Base-by-base conservation (phyloP, 139 green algal species). In the Mesotaenium endlicherianum region DNA sequence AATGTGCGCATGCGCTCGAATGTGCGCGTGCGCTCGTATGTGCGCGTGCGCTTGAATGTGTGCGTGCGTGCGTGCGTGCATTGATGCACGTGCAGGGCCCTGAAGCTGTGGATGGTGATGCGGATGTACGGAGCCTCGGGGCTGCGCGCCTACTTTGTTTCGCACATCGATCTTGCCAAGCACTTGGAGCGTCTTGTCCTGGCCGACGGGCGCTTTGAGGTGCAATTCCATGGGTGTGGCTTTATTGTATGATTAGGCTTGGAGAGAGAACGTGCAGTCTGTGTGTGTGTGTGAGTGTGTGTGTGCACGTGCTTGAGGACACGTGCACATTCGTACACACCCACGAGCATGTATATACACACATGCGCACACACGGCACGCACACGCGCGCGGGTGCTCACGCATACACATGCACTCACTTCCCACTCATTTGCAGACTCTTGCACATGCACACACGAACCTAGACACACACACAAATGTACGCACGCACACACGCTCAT, bases 31-130 rank as follows among this genome's bases (percentile, higher is more conserved):
- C 47, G 47, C 11, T 8, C 47, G 47, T 57, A 11, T 57, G 47
- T 57, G 47, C 8, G 47, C 11, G 47, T 57, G 47, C 11, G 47
- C 11, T 8, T 57, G 47, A 26, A 11, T 57, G 47, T 57, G 47
- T 57, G 47, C 8, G 47, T 57, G 47, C 11, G 47, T 57, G 47
- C 8, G 47, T 57, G 47, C 11, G 47, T 57, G 8, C 8, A 8
- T n/a, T n/a, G n/a, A n/a, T n/a, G n/a, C n/a, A n/a, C 50, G 20
- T 87, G 85, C 91, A 91, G 93, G 70, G 77, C 93, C 0, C 87
- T 97, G 36, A 97, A 97, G 91, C 90, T 97, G 59, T 97, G 92
- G 90, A 93, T 96, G 53, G 90, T 97, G 75, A 76, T 97, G 87
- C 93, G 93, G 49, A 91, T 91, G 88, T 96, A 95, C 68, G 94